phyloP scores from a whole-genome alignment of 2,329 filamentous ascomycete species.

The Fusarium sp. region DNA sequence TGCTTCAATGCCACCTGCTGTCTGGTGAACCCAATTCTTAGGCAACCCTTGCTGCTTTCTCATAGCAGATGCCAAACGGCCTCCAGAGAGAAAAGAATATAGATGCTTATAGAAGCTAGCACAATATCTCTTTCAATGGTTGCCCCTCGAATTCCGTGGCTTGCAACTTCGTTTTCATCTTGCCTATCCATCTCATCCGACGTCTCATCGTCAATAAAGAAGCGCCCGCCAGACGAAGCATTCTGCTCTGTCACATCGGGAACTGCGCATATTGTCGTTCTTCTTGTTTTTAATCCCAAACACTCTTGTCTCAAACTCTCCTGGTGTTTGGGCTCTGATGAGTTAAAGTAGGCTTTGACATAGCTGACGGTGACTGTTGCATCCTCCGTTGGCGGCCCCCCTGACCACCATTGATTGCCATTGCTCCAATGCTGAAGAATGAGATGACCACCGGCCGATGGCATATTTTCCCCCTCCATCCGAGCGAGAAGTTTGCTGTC shows the following conservation, averaged over 20 bases:
- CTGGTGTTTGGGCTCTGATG: constrained; percentile 56
- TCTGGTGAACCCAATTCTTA: background rate
- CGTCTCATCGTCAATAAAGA: constrained; percentile 13
- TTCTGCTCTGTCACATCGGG: constrained; percentile 36
- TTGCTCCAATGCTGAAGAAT: constrained; percentile 85
- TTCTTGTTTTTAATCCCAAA: constrained; percentile 3
- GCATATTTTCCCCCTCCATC: constrained; percentile 69
- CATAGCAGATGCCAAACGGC: background rate
- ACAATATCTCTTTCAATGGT: background rate
- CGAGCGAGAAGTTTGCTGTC: constrained; percentile 69
- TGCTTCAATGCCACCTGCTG: background rate
- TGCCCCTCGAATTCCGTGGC: background rate
- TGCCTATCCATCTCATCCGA: background rate
- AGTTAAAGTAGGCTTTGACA: constrained; percentile 85
- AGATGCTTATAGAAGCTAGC: background rate
- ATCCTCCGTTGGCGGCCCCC: constrained; percentile 73
- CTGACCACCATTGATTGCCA: constrained; percentile 77
- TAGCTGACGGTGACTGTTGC: constrained; percentile 74
- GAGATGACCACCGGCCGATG: constrained; percentile 71
- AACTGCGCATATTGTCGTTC: constrained; percentile 39
- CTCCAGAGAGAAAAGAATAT: background rate
- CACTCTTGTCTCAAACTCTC: constrained; percentile 23
- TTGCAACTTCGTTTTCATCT: background rate
- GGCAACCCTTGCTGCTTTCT: background rate
- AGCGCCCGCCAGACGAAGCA: constrained; percentile 37